Evolutionary conservation across 108 stramenopile genomes (phyloP), one percentile per base, ranked within the genome.

Genomic region (Stephanodiscus triporus): DNA sequence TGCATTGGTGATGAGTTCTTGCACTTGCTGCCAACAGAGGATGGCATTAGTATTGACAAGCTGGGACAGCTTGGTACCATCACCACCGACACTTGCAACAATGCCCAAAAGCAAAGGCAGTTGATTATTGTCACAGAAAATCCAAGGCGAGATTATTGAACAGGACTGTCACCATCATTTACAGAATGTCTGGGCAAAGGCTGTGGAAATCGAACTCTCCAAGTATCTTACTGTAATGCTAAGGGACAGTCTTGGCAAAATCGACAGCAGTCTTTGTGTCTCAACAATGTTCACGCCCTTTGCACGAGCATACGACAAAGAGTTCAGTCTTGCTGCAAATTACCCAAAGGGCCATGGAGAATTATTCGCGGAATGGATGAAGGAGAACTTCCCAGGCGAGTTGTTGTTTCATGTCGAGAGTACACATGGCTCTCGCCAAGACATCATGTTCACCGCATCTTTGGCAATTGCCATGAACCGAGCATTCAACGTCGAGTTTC

Each of bases 371-470:
- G 17, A 20, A 23, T 60, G 59, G 59, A 23, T 60, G 59, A 34
- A 60, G 59, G n/a, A 38, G 9, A 20, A 60, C 23, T 38, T 7
- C 9, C 59, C 59, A 38, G 59, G 59, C 2, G 20, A 23, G 17
- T 23, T 60, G 59, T 23, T 60, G n/a, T 60, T 60, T 19, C 59
- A 60, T 60, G 59, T 60, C 4, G 59, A 60, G 59, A 34, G 59
- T 8, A 38, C 59, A 17, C 32, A 34, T 34, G 59, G 59, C 20
- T 17, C 19, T 38, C 59, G 59, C n/a, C 59, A 60, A 38, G 59
- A 60, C 9, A 34, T 60, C 59, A 38, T 38, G 59, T n/a, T 20
- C 27, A 10, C 24, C 10, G 9, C 11, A 10, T 26, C 56, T 58
- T 11, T 26, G 27, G 56, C 56, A 9, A 30, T 58, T 9, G 9